phyloP scores from a whole-genome alignment of 305 asterid genomes.

The Plantago coronopus region DNA sequence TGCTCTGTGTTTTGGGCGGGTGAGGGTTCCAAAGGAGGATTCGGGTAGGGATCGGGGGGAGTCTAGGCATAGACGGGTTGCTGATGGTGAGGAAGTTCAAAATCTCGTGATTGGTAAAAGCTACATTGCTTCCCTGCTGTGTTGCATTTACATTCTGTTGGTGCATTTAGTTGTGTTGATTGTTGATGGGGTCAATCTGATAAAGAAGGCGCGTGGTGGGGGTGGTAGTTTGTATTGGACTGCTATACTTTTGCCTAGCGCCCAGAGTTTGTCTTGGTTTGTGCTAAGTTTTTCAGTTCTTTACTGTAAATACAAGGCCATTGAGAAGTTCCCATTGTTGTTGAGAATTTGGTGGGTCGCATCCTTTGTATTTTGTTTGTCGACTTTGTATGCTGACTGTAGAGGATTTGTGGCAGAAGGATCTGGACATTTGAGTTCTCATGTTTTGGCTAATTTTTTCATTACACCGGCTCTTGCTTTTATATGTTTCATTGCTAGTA shows the following conservation, averaged over 20 bases:
- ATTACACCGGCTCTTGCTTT: constrained; percentile 66
- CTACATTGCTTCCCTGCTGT: constrained; percentile 53
- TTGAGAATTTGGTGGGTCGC: constrained; percentile 86
- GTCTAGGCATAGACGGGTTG: constrained; percentile 26
- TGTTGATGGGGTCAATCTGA: constrained; percentile 51
- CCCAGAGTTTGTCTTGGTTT: constrained; percentile 68
- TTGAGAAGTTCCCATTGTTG: constrained; percentile 54
- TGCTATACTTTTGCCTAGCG: constrained; percentile 51
- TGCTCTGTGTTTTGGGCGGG: constrained; percentile 54
- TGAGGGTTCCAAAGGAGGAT: constrained; percentile 49
- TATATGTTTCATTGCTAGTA: constrained; percentile 62
- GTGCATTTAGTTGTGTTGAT: constrained; percentile 62
- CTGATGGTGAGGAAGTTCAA: constrained; percentile 46
- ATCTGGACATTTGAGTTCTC: constrained; percentile 52
- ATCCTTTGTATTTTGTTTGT: constrained; percentile 57
- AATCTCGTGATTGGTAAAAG: constrained; percentile 49
- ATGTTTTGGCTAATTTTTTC: constrained; percentile 59
- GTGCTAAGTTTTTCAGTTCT: constrained; percentile 62
- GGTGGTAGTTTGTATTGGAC: constrained; percentile 42
- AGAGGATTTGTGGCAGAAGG: constrained; percentile 53
- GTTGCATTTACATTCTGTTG: constrained; percentile 65
- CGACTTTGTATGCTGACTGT: constrained; percentile 60
- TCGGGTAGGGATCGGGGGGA: constrained; percentile 32
- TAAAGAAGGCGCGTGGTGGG: constrained; percentile 38
- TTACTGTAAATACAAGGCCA: constrained; percentile 49